phyloP scores from a whole-genome alignment of 805 yeast genomes.

The Kodamaea restingae region DNA sequence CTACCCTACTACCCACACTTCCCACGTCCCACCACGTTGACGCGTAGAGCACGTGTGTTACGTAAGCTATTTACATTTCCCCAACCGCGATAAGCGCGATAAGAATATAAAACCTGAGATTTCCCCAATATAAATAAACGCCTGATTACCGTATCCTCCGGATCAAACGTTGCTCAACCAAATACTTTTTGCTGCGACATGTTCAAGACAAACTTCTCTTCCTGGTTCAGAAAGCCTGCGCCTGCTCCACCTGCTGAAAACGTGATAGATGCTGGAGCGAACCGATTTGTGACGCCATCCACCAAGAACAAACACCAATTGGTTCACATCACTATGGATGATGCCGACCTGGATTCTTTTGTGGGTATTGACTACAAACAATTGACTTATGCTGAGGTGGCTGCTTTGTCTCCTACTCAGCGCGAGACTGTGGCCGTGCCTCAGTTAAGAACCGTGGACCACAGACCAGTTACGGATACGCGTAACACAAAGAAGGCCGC shows the following conservation, averaged over 20 bases:
- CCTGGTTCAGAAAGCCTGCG: constrained; percentile 14
- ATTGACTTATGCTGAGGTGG: constrained; percentile 45
- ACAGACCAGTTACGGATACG: background rate
- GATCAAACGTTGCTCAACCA: no score
- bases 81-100: constrained; percentile 2
- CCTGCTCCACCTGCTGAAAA: constrained; percentile 9
- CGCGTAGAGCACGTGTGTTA: constrained; percentile 1
- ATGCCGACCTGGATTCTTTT: constrained; percentile 27
- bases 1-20: no score
- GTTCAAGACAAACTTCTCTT: constrained; percentile 13
- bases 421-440: constrained; percentile 7
- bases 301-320: constrained; percentile 23
- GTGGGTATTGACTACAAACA: constrained; percentile 34
- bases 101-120: constrained; percentile 1
- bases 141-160: no score
- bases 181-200: no score
- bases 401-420: constrained; percentile 20
- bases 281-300: constrained; percentile 26
- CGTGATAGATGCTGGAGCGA: constrained; percentile 18
- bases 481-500: background rate
- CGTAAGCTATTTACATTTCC: constrained; percentile 1
- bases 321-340: constrained; percentile 34
- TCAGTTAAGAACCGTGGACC: constrained; percentile 8
- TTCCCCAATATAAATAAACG: background rate
- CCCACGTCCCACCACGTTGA: no score